Percentiles rank a stretch among this genome's conserved stretches.
Conservation (phyloP, 78 protist genomes). For the Dictyostelium brefeldianum region DNA sequence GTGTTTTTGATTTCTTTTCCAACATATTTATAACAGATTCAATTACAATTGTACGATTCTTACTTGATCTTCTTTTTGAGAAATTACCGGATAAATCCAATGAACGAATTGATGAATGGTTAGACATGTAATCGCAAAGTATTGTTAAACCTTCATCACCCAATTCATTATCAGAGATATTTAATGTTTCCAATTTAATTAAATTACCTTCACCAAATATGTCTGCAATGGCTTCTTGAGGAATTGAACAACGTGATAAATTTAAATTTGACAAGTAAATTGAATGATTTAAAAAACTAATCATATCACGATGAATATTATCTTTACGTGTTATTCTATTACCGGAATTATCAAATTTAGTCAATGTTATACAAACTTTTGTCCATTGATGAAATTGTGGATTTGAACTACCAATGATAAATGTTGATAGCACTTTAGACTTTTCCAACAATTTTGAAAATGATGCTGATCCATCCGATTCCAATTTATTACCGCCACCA, state of each 20-base stretch:
- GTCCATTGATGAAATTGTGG: conserved; percentile 66
- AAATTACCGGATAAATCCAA: conserved; percentile 45
- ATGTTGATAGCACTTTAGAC: conserved; percentile 27
- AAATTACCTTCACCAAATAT: conserved; percentile 76
- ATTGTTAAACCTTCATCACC: conserved; percentile 66
- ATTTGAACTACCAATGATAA: conserved; percentile 10
- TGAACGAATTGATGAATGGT: conserved; percentile 1
- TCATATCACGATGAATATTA: conserved; percentile 67
- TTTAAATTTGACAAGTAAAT: conserved; percentile 11
- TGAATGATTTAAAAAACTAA: conserved; percentile 63
- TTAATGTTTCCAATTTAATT: conserved; percentile 39
- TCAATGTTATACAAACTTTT: conserved; percentile 33
- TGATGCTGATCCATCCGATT: conserved; percentile 47
- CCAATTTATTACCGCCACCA: conserved; percentile 44
- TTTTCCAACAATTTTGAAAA: conserved; percentile 38
- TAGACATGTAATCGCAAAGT: conserved; percentile 21
- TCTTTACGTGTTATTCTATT: conserved; percentile 45
- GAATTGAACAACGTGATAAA: conserved; percentile 55
- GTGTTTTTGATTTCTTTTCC: conserved; percentile 64
- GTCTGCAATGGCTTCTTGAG: conserved; percentile 29
- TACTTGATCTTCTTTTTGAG: conserved; percentile 4
- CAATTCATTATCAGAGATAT: conserved; percentile 56
- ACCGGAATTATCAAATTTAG: conserved; percentile 51
- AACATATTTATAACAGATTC: conserved; percentile 58
- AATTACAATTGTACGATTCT: conserved; percentile 1